These are phyloP conservation scores for Dothideomycetes sp. DNA, from an alignment of 2,329 filamentous ascomycete genomes.

Conservation along the genomic window DNA sequence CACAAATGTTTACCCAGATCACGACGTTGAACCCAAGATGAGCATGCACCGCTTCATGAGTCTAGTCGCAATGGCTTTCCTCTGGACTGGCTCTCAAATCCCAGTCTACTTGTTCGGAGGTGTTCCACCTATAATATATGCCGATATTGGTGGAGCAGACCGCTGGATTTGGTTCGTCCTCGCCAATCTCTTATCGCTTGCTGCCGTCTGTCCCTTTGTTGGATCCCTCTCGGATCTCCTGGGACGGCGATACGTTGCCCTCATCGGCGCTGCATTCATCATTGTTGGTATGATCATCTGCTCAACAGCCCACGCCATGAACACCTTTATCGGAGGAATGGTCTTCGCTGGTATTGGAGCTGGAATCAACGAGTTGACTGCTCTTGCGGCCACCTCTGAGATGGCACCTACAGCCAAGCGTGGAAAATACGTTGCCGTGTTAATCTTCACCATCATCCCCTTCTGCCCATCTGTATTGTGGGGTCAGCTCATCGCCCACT, in stretches of 20 bases:
- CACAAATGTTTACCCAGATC: constrained; percentile 16
- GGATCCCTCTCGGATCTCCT: constrained; percentile 54
- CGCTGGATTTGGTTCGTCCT: constrained; percentile 52
- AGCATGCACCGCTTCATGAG: constrained; percentile 42
- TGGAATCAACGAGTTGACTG: constrained; percentile 57
- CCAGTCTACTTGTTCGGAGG: constrained; percentile 37
- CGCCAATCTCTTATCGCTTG: constrained; percentile 15
- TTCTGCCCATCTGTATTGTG: constrained; percentile 53
- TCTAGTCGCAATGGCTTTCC: constrained; percentile 46
- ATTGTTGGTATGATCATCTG: constrained; percentile 50
- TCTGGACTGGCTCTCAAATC: constrained; percentile 52
- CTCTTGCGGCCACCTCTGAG: constrained; percentile 56
- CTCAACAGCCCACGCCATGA: constrained; percentile 48
- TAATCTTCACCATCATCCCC: constrained; percentile 52
- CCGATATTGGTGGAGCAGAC: constrained; percentile 48
- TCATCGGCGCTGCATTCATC: constrained; percentile 43
- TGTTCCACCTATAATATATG: constrained; percentile 27
- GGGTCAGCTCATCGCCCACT: constrained; percentile 43
- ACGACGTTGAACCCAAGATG: constrained; percentile 31
- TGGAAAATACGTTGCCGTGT: constrained; percentile 48
- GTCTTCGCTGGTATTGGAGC: constrained; percentile 53
- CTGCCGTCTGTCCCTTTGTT: constrained; percentile 48
- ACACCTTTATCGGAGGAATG: constrained; percentile 51
- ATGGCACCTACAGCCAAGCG: constrained; percentile 55
- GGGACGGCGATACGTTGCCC: constrained; percentile 49